Evolutionary conservation across 805 yeast genomes (phyloP).

Genomic region (Zygotorulaspora sp.): DNA sequence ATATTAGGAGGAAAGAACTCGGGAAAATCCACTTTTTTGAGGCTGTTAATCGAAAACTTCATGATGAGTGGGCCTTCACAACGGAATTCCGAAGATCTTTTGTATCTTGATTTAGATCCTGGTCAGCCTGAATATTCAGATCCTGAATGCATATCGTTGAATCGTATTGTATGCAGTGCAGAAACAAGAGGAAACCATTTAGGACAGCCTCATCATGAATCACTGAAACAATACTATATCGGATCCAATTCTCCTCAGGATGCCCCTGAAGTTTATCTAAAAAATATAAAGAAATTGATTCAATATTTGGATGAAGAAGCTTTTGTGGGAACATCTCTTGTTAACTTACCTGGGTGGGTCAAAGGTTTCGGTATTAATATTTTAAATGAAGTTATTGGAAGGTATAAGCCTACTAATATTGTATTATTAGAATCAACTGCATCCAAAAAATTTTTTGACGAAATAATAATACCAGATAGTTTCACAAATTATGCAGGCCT

Average conservation of each 20-base stretch:
- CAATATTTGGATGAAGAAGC: slow-evolving; percentile 28
- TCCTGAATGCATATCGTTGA: slow-evolving; percentile 66
- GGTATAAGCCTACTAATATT: slow-evolving; percentile 51
- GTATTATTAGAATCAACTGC: slow-evolving; percentile 46
- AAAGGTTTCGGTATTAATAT: slow-evolving; percentile 79
- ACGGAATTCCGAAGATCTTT: slow-evolving; percentile 31
- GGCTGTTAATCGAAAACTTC: slow-evolving; percentile 48
- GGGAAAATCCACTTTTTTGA: slow-evolving; percentile 74
- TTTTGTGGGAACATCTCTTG: slow-evolving; percentile 42
- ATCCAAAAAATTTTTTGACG: slow-evolving; percentile 24
- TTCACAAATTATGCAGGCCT: slow-evolving; percentile 31
- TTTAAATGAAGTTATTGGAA: slow-evolving; percentile 43
- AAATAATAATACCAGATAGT: slow-evolving; percentile 26
- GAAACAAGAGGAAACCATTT: slow-evolving; percentile 24
- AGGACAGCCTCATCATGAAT: slow-evolving; percentile 19
- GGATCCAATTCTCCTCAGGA: slow-evolving; percentile 70
- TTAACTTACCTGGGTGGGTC: slow-evolving; percentile 89
- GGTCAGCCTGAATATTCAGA: slow-evolving; percentile 78
- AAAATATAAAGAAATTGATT: slow-evolving; percentile 41
- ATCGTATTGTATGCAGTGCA: slow-evolving; percentile 24
- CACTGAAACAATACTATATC: slow-evolving; percentile 38
- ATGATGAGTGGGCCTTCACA: slow-evolving; percentile 21
- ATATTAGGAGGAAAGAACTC: slow-evolving; percentile 56
- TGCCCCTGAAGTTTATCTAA: slow-evolving; percentile 53
- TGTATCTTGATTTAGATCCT: slow-evolving; percentile 75